Evolutionary conservation across 805 yeast species (phyloP), one percentile per base, ranked within the genome.

Genomic region (Schwanniomyces pseudopolymorphus): DNA sequence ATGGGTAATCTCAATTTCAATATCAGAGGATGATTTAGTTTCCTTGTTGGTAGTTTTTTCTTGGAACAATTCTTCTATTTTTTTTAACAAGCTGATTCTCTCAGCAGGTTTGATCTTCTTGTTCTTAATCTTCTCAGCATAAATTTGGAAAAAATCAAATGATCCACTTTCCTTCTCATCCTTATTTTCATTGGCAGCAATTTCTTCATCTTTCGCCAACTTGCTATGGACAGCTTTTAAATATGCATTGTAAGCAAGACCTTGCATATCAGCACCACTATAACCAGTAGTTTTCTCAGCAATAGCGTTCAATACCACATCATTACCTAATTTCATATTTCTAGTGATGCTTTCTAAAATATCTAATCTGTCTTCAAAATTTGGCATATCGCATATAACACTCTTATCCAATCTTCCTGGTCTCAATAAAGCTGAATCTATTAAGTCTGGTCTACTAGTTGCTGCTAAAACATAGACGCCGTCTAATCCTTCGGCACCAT

Each of bases 381-480:
- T 72, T 0, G 99, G 99, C 77, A 94, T 78, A 58, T 87, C 94
- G 70, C 99, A 92, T 5, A 94, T 73, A 11, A 94, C 84, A 60
- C 94, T 82, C 63, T 92, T 94, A 64, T 94, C 99, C 57, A 94
- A 75, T 70, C 99, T 83, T 5, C 99, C 99, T 0, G 99, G 99
- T 65, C 99, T 83, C 48, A 94, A 69, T 46, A 94, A 74, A 0
- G 99, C 99, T 2, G 96, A 85, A 63, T 94, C 99, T 53, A 94
- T 91, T 55, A 94, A 75, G 59, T 94, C 99, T 0, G 99, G 99
- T 57, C 99, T 77, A 56, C 94, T 84, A 0, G 98, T 94, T 1
- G 98, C 99, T 0, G 98, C 98, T 21, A 94, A 73, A 0, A 94
- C 96, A 61, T 94, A 92, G 2, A 94, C 98, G 3, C 98, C 97